Conservation (phyloP, 1,284 basidiomycete genomes). For the Cutaneotrichosporon daszewskae region DNA sequence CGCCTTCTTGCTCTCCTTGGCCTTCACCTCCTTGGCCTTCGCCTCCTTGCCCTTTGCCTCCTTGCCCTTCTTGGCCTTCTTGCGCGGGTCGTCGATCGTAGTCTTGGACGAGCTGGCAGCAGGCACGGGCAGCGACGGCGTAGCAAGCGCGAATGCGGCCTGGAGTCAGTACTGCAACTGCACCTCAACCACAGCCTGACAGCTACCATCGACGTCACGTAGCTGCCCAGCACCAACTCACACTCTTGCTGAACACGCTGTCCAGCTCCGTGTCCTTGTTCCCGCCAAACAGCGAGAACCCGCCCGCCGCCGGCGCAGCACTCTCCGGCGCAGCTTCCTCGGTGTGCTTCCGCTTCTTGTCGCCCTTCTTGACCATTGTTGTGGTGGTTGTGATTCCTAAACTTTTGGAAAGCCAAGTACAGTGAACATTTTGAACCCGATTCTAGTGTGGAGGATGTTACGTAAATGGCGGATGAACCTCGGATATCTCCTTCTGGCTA, state of each 20-base stretch:
- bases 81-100: conserved; percentile 2
- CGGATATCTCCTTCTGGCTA: neutral
- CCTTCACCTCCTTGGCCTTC: conserved; percentile 4
- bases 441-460: too few species aligned
- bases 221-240: conserved; percentile 23
- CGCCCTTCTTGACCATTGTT: neutral
- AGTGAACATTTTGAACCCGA: too few species aligned
- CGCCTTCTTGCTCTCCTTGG: conserved; percentile 9
- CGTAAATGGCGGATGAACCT: too few species aligned
- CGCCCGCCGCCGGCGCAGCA: conserved; percentile 6
- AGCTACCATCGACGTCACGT: too few species aligned
- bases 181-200: too few species aligned
- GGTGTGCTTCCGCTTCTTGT: conserved; percentile 31
- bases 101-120: conserved; percentile 17
- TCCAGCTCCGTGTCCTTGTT: conserved; percentile 41
- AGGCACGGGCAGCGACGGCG: conserved; percentile 5
- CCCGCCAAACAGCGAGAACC: conserved; percentile 30
- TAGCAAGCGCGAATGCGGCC: conserved; percentile 29
- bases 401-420: too few species aligned
- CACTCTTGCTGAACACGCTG: conserved; percentile 46
- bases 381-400: too few species aligned
- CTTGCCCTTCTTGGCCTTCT: conserved; percentile 2
- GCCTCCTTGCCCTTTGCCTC: neutral
- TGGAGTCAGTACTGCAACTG: too few species aligned
- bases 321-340: conserved; percentile 2